phyloP scores from a whole-genome alignment of 2,329 filamentous ascomycete genomes.

The Phialemonium atrogriseum region DNA sequence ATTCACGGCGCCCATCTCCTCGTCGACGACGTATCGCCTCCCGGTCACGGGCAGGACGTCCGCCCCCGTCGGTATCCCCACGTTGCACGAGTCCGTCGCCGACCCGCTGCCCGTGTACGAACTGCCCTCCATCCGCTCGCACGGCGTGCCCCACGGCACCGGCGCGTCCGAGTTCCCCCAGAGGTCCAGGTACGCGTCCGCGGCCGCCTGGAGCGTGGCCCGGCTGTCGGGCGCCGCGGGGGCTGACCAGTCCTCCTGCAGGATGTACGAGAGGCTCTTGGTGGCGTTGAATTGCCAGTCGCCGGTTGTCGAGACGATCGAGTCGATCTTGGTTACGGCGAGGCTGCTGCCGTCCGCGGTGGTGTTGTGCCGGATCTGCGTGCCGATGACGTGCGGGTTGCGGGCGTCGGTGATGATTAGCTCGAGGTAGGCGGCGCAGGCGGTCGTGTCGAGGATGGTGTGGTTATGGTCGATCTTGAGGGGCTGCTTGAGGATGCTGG shows the following conservation, averaged over 20 bases:
- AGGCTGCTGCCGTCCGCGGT: slow-evolving; percentile 8
- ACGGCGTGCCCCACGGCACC: slow-evolving; percentile 26
- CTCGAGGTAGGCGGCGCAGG: slow-evolving; percentile 26
- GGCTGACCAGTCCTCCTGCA: slow-evolving; percentile 22
- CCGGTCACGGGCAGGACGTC: slow-evolving; percentile 4
- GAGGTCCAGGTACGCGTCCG: slow-evolving; percentile 25
- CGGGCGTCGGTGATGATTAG: slow-evolving; percentile 20
- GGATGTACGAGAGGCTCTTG: slow-evolving; percentile 19
- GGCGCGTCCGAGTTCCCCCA: slow-evolving; percentile 21
- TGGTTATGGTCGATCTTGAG: slow-evolving; percentile 19
- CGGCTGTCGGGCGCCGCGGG: slow-evolving; percentile 16
- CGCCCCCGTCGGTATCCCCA: slow-evolving; percentile 19
- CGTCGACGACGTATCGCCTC: slow-evolving; percentile 11
- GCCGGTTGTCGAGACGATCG: slow-evolving; percentile 21
- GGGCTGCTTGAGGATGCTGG: slow-evolving; percentile 9
- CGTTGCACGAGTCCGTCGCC: slow-evolving; percentile 18
- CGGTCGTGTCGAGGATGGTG: slow-evolving; percentile 17
- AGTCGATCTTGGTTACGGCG: slow-evolving; percentile 19
- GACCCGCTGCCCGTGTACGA: slow-evolving; percentile 21
- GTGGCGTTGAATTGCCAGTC: slow-evolving; percentile 25
- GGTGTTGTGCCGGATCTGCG: slow-evolving; percentile 19
- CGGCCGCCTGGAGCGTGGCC: slow-evolving; percentile 16
- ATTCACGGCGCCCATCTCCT: slow-evolving; percentile 8
- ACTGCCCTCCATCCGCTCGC: slow-evolving; percentile 20
- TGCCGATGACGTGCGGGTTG: slow-evolving; percentile 21